Conservation (phyloP, 306 rosid species). For the Herpetospermum pedunculosum region DNA sequence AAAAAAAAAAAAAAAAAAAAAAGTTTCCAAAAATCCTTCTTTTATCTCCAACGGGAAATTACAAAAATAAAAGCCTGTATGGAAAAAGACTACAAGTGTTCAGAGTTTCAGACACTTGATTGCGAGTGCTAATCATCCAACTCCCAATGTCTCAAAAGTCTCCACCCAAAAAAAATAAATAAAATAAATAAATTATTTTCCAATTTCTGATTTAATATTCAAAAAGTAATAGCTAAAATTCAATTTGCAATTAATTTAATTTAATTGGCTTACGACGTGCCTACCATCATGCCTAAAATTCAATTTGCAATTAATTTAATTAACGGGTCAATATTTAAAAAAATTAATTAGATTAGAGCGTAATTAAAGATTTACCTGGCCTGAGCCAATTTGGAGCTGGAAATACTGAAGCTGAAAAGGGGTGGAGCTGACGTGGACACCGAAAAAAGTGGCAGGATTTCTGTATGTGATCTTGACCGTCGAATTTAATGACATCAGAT, state of each 20-base stretch:
- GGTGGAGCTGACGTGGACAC: conserved; percentile 70
- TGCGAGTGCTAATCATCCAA: background rate
- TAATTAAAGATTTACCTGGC: conserved; percentile 39
- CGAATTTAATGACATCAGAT: conserved; percentile 72
- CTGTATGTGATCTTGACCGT: conserved; percentile 62
- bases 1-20: background rate
- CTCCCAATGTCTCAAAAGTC: conserved; percentile 6
- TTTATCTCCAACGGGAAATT: background rate
- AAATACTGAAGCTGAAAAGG: conserved; percentile 51
- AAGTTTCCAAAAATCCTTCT: background rate
- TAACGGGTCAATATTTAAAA: no score
- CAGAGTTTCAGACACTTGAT: background rate
- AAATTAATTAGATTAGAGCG: background rate
- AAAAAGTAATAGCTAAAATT: no score
- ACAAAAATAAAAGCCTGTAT: background rate
- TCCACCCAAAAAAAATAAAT: background rate
- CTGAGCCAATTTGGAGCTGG: conserved; percentile 66
- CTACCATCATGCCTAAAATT: background rate
- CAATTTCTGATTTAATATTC: no score
- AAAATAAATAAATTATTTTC: background rate
- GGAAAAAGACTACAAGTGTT: background rate
- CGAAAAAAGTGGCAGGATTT: conserved; percentile 77
- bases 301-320: background rate
- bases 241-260: no score
- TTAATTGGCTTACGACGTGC: no score